Percentiles rank a stretch among this genome's conserved stretches.
These are phyloP conservation scores for Dendrothele bispora DNA, from an alignment of 768 basidiomycete genomes.

Conservation along the genomic window DNA sequence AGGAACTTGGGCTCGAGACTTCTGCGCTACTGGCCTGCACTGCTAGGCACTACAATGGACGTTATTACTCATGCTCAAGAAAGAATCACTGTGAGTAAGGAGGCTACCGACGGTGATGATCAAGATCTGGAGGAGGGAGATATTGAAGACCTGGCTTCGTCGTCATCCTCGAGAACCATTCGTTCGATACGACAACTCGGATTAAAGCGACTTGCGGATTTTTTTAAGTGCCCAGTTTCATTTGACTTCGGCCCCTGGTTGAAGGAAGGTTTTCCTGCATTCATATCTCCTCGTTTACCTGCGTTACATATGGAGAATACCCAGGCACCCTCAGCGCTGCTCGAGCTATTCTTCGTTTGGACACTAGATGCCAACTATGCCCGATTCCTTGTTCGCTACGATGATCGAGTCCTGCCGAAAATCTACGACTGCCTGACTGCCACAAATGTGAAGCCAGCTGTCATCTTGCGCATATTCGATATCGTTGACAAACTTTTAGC, in stretches of 20 bases:
- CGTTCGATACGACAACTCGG: constrained; percentile 81
- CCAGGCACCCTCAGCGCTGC: constrained; percentile 84
- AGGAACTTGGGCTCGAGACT: constrained; percentile 79
- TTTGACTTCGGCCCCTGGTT: constrained; percentile 82
- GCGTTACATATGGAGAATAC: constrained; percentile 82
- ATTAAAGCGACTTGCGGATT: constrained; percentile 83
- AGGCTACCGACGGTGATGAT: constrained; percentile 33
- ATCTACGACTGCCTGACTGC: constrained; percentile 82
- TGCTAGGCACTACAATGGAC: constrained; percentile 69
- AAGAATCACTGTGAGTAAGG: too few species aligned
- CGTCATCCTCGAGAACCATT: constrained; percentile 38
- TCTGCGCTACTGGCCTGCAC: constrained; percentile 66
- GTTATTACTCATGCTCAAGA: constrained; percentile 66
- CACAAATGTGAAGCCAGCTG: constrained; percentile 82
- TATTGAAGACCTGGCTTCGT: constrained; percentile 27
- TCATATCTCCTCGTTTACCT: constrained; percentile 83
- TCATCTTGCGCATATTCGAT: constrained; percentile 81
- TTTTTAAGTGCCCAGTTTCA: constrained; percentile 70
- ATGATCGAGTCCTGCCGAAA: constrained; percentile 67
- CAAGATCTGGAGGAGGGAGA: constrained; percentile 39
- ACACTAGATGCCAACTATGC: constrained; percentile 56
- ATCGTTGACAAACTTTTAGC: constrained; percentile 72
- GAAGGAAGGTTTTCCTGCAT: constrained; percentile 57
- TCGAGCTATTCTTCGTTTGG: constrained; percentile 86
- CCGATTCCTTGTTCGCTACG: constrained; percentile 68